Conservation (phyloP, 257 asterid genomes). For the Primulina huaijiensis region DNA sequence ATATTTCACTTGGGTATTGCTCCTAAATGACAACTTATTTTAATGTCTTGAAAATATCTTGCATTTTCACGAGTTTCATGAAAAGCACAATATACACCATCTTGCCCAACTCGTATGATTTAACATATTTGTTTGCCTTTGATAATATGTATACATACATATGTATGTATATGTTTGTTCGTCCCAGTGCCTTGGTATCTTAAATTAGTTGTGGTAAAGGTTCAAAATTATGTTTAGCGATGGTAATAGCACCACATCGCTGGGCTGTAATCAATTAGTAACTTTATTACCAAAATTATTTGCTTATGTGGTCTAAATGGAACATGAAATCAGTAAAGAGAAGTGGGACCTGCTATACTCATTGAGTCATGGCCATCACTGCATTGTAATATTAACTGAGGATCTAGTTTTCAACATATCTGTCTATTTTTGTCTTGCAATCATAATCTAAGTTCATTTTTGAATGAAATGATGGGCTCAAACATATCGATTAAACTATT, state of each 20-base stretch:
- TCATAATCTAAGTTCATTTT: neutral
- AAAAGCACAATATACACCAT: neutral
- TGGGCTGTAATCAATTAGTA: neutral
- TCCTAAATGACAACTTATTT: constrained; percentile 6
- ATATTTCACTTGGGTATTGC: constrained; percentile 1
- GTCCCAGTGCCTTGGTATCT: neutral
- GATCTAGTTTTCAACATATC: neutral
- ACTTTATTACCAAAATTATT: neutral
- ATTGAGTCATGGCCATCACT: neutral
- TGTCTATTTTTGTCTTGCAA: constrained; percentile 5
- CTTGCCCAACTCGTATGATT: too few species aligned
- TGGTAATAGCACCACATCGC: too few species aligned
- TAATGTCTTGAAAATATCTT: neutral
- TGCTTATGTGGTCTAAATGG: too few species aligned
- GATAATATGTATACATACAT: too few species aligned
- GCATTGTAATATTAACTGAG: neutral
- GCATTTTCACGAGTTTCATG: neutral
- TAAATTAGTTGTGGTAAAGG: neutral
- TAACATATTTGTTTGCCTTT: neutral
- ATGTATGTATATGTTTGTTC: too few species aligned
- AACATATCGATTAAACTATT: neutral
- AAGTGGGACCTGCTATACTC: too few species aligned
- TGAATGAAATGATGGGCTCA: neutral
- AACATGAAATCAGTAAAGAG: too few species aligned
- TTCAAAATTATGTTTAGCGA: too few species aligned